Base-by-base conservation (phyloP, 2,329 filamentous ascomycete species). In the Colletotrichum sp. region DNA sequence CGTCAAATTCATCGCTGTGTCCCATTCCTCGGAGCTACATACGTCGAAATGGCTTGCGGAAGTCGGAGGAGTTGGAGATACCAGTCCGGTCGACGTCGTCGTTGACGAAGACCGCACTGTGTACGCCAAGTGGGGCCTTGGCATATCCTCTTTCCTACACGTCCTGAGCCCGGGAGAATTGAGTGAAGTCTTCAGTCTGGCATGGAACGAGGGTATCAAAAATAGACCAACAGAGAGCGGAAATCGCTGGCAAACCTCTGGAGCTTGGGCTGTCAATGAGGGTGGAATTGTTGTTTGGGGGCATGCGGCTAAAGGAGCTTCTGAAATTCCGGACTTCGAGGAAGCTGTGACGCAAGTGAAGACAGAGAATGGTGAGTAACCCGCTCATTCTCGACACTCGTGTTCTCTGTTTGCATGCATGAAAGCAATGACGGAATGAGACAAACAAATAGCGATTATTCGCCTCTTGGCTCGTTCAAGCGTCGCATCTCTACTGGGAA, bases 61-160 rank as follows among this genome's bases (percentile, higher is more conserved):
- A 24, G 87, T 91, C 16, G 89, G 88, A 78, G 91, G 91, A 70
- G 89, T 89, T 30, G 90, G 89, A 84, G 87, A 91, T 69, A 32
- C 21, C 9, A 75, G 48, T 60, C 63, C 63, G n/a, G 86, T 92
- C 5, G 82, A 89, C 5, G 85, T 95, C 5, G 81, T 95, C 8
- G 86, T 93, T 34, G 93, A 95, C 82, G 83, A 88, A 16, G 85
- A 89, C 63, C 87, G 93, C 66, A 87, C 91, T 74, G 82, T 92
- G 5, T 95, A 94, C 80, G 90, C 90, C 4, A 85, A 87, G 72
- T 95, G 92, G 92, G 93, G 94, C 0, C 85, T 95, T 4, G 92
- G 92, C 8, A 83, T 90, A 5, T 89, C 90, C 3, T 88, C 86
- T 24, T 89, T 90, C 74, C 92, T 90, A 89, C 92, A 95, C 80